Base-by-base conservation (phyloP, 2,329 filamentous ascomycete genomes). In the Venturia oleaginea region DNA sequence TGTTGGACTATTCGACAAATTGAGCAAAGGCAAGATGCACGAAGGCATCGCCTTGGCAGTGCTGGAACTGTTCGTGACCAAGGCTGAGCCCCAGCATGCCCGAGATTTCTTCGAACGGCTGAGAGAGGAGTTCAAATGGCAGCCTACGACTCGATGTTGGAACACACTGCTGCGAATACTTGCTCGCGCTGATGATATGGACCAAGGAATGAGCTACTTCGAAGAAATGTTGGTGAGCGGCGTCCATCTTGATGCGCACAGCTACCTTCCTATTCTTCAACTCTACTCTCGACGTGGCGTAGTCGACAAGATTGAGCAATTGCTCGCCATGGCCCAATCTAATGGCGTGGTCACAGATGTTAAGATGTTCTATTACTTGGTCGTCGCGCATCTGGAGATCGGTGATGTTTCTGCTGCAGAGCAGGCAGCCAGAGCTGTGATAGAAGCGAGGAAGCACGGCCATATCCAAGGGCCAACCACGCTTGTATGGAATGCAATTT, bases 91-190 rank as follows among this genome's bases (percentile, higher is more conserved):
- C 0, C 71, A 77, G 3, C 79, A 83, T 61, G 84, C 87, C 0
- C 76, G 83, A 61, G 73, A 78, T 24, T 82, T 87, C 42, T 88
- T 97, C 66, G 71, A 84, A 59, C 78, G 81, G n/a, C 84, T 94
- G 64, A 71, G 73, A 30, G 69, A 76, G 7, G 78, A 84, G 61
- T 87, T 86, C 69, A 75, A 78, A 0, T 69, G 88, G 19, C 68
- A 77, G 51, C 87, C 87, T 7, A 84, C 85, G 67, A 73, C 81
- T 1, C 72, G 79, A 42, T 85, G 83, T 67, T 96, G 89, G 87
- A 96, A 96, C 71, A 86, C 87, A 27, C 75, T 96, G 34, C 79
- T 97, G 57, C 85, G 87, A 70, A 87, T 88, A 2, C 84, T 92
- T 74, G 81, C 82, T 22, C 85, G 85, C 68, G 82, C 83, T 0